Percentiles rank a stretch among this genome's conserved stretches.
phyloP scores from a whole-genome alignment of 1,139 yeast genomes.

The Kodamaea sp. region DNA sequence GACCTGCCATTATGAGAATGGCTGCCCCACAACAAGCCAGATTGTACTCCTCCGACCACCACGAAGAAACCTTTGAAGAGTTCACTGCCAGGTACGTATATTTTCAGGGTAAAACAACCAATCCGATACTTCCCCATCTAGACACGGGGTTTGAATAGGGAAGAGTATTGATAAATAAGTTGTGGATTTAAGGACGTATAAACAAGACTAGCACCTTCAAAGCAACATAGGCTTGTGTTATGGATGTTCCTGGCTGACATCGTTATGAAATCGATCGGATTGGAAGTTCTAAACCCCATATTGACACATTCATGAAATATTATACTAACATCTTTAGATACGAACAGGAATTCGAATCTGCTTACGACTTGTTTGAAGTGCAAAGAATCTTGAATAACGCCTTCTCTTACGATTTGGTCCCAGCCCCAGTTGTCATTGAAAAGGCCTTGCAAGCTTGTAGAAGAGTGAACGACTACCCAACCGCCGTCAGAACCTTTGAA shows the following conservation, averaged over 20 bases:
- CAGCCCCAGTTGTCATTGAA: constrained; percentile 95
- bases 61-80: constrained; percentile 92
- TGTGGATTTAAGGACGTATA: too few relatives aligned
- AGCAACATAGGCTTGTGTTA: too few relatives aligned
- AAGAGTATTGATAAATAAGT: too few relatives aligned
- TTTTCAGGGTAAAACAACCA: too few relatives aligned
- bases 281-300: too few relatives aligned
- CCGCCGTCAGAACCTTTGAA: constrained; percentile 97
- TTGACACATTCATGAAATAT: too few relatives aligned
- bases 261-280: too few relatives aligned
- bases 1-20: constrained; percentile 21
- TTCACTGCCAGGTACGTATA: constrained; percentile 75
- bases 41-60: constrained; percentile 77
- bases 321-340: constrained; percentile 53
- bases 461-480: constrained; percentile 98
- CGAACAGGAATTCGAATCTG: constrained; percentile 96
- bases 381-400: constrained; percentile 89
- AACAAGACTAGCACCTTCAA: too few relatives aligned
- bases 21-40: constrained; percentile 41
- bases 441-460: constrained; percentile 97
- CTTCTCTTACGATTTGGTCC: constrained; percentile 97
- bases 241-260: too few relatives aligned
- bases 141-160: too few relatives aligned
- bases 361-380: constrained; percentile 96
- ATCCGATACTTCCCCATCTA: too few relatives aligned